Conservation (phyloP, 805 yeast genomes). For the Schizosaccharomyces pombe region DNA sequence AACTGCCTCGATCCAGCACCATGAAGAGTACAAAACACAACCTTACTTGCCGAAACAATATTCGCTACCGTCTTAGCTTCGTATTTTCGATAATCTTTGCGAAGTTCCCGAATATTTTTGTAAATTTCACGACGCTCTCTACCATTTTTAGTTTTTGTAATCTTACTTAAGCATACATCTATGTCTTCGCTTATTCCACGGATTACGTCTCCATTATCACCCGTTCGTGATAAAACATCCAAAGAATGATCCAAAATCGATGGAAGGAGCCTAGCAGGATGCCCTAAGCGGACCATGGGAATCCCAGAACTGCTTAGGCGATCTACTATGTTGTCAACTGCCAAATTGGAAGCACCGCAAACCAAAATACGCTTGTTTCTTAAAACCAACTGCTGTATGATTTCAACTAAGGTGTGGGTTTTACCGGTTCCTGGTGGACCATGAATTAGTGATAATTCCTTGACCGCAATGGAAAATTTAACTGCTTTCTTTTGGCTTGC, state of each 20-base stretch:
- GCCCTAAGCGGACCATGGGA: slow-evolving; percentile 57
- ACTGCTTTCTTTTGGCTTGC: slow-evolving; percentile 55
- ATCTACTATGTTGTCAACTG: slow-evolving; percentile 79
- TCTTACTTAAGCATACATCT: slow-evolving; percentile 26
- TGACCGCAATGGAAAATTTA: slow-evolving; percentile 29
- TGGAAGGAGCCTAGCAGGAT: slow-evolving; percentile 64
- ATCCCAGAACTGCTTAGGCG: slow-evolving; percentile 21
- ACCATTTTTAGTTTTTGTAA: slow-evolving; percentile 38
- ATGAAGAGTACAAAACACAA: slow-evolving; percentile 65
- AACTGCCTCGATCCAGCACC: slow-evolving; percentile 26
- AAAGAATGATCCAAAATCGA: slow-evolving; percentile 45
- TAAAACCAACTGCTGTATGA: slow-evolving; percentile 44
- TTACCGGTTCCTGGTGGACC: slow-evolving; percentile 76
- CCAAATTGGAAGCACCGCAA: slow-evolving; percentile 83
- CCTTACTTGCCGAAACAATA: slow-evolving; percentile 34
- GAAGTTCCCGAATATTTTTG: slow-evolving; percentile 39
- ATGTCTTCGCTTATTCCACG: slow-evolving; percentile 53
- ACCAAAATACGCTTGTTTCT: slow-evolving; percentile 42
- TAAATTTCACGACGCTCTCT: slow-evolving; percentile 44
- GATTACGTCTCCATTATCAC: slow-evolving; percentile 36
- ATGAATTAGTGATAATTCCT: slow-evolving; percentile 33
- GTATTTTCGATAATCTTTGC: slow-evolving; percentile 43
- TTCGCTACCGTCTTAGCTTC: slow-evolving; percentile 41
- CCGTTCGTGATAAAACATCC: slow-evolving; percentile 40
- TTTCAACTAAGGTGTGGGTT: slow-evolving; percentile 65